These are phyloP conservation scores for Scleroderma citrinum DNA, from an alignment of 768 basidiomycete species.

Conservation along the genomic window DNA sequence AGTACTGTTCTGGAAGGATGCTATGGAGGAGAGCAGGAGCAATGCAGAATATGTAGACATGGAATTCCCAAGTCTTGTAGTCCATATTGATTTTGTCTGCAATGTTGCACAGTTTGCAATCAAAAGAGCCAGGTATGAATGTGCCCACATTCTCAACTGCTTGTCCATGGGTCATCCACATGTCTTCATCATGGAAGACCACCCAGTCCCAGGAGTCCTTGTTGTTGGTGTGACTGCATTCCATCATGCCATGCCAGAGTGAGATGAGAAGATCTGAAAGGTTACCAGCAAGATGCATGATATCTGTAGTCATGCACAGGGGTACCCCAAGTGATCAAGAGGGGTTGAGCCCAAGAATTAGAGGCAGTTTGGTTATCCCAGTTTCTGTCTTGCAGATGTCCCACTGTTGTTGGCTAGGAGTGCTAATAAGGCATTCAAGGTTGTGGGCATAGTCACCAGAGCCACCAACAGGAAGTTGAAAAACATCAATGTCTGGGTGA, in stretches of 20 bases:
- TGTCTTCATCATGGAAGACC: background rate
- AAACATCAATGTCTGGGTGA: conserved; percentile 20
- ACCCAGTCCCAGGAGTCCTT: background rate
- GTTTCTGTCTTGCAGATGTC: conserved; percentile 24
- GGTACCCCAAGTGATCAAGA: conserved; percentile 24
- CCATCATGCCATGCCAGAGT: conserved; percentile 1
- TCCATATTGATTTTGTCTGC: background rate
- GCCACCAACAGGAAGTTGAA: background rate
- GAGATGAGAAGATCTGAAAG: conserved; percentile 11
- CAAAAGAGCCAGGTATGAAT: conserved; percentile 15
- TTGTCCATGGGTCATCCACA: background rate
- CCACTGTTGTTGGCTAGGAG: conserved; percentile 23
- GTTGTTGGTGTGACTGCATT: conserved; percentile 2
- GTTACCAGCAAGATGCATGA: conserved; percentile 38
- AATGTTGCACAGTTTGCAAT: conserved; percentile 15
- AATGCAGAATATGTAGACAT: background rate
- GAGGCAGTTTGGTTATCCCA: conserved; percentile 29
- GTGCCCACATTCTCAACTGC: conserved; percentile 9
- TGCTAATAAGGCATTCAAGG: background rate
- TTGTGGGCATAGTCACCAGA: background rate
- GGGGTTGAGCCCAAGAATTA: conserved; percentile 28
- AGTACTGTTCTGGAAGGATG: background rate
- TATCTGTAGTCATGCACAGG: conserved; percentile 28
- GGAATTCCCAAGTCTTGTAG: background rate
- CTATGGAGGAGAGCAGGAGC: background rate